Base-by-base conservation (phyloP, 257 asterid species). In the Anisodus acutangulus region DNA sequence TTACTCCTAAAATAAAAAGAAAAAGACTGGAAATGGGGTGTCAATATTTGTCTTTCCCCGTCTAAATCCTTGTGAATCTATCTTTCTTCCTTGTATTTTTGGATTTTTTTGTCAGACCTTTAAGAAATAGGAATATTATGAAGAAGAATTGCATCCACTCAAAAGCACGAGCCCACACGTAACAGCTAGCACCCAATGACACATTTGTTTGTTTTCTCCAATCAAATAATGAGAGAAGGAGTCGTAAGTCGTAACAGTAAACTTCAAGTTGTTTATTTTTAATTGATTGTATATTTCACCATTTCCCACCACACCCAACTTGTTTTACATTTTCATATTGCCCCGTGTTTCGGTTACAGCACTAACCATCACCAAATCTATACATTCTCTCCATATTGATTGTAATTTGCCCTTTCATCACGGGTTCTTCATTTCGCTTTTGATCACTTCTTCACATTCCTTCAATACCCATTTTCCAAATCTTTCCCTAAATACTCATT, bases 361-460 rank as follows among this genome's bases (percentile, higher is more conserved):
- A 15, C 82, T 53, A 16, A 69, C 19, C 78, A 78, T 78, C 82
- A 78, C 64, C 13, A 78, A 53, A 78, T 53, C 47, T 43, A 13
- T 58, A 78, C 15, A 37, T 68, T 37, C 39, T 22, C 53, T 68
- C 4, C 4, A 49, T 22, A 49, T 78, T 78, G 64, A 78, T 78
- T 78, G 82, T 31, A 31, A 31, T 31, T 31, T 31, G 35, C 63
- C 64, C 43, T 15, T 78, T 1, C 35, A 31, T 78, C 82, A 78
- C 82, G 82, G 64, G 82, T 78, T 78, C 31, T 78, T 74, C 43
- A 72, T 72, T 72, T 45, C 41, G 4, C 80, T 72, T 45, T 72
- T 49, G 11, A 22, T 72, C 4, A 45, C 80, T 72, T 19, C 57
- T 49, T 35, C 74, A 31, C 47, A 31, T 66, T 66, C 45, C 0